Conservation (phyloP, 768 basidiomycete genomes). For the Boletales sp. region DNA sequence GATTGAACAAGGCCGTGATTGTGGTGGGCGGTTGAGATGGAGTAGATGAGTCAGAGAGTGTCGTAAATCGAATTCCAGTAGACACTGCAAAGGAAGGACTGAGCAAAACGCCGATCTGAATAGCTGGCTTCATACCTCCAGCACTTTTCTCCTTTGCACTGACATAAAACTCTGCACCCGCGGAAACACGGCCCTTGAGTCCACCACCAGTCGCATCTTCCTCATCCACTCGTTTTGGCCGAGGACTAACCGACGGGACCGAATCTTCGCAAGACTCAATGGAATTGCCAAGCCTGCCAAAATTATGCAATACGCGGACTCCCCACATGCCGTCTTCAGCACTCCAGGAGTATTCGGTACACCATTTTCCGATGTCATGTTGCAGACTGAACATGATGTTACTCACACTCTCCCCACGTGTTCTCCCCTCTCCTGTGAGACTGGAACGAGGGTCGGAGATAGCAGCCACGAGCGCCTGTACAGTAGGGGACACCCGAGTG, state of each 20-base stretch:
- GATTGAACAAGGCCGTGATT: slow-evolving; percentile 91
- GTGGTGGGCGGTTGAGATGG: slow-evolving; percentile 86
- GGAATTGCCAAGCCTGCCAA: slow-evolving; percentile 60
- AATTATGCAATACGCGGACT: slow-evolving; percentile 84
- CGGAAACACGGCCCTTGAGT: slow-evolving; percentile 83
- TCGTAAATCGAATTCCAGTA: slow-evolving; percentile 91
- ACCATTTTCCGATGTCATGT: slow-evolving; percentile 90
- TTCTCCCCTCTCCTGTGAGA: slow-evolving; percentile 36
- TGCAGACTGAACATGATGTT: slow-evolving; percentile 83
- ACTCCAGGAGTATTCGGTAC: slow-evolving; percentile 92
- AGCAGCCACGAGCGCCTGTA: slow-evolving; percentile 81
- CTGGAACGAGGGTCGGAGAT: slow-evolving; percentile 75
- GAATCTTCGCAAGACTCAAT: slow-evolving; percentile 36
- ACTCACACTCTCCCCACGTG: slow-evolving; percentile 48
- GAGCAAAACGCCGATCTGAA: neutral
- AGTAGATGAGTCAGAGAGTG: slow-evolving; percentile 75
- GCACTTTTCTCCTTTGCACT: slow-evolving; percentile 91
- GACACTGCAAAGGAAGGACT: slow-evolving; percentile 55
- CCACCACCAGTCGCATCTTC: slow-evolving; percentile 93
- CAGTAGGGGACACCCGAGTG: slow-evolving; percentile 69
- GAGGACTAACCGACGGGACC: slow-evolving; percentile 23
- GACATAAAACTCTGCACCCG: slow-evolving; percentile 91
- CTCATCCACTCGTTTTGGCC: slow-evolving; percentile 84
- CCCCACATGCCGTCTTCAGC: slow-evolving; percentile 95
- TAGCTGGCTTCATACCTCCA: slow-evolving; percentile 53